Base-by-base conservation (phyloP, 768 basidiomycete genomes). In the Lactarius sp. region DNA sequence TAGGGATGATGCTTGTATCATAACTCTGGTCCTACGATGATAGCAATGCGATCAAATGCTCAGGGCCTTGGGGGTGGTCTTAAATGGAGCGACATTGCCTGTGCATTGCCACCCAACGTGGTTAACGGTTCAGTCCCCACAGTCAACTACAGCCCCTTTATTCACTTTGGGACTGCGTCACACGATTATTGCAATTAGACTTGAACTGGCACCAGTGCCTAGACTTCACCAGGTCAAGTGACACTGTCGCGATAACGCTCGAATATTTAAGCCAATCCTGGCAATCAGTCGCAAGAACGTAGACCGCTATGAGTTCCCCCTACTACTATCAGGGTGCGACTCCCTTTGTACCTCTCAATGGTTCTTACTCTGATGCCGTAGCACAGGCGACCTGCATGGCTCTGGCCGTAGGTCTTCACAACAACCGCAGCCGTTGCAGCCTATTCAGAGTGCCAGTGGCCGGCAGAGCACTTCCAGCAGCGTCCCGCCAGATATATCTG, bases 241-340 rank as follows among this genome's bases (percentile, higher is more conserved):
- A 20, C 41, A 56, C 3, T 31, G 27, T 34, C 56, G 52, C 47
- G 22, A 47, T 54, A 57, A 54, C 46, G 46, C n/a, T 9, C n/a
- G 8, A 8, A 14, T 31, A 37, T 3, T 60, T 60, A 56, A 60
- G 20, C 20, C 56, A 64, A 46, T 12, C 22, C 27, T n/a, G 22
- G 22, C 18, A 18, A 37, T 34, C 18, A 9, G 44, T 49, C 6
- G 46, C 9, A 34, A 59, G 57, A 14, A 14, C 18, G 22, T 33
- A 44, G 52, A 31, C 44, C 62, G 42, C 51, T 8, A 63, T 63
- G 62, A 50, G 27, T 31, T 39, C n/a, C 18, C n/a, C 46, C 51
- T 4, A 50, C 27, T 9, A 36, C 22, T 22, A 52, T 60, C 39
- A 5, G 12, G 50, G 63, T 55, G 34, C 8, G 59, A n/a, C 14